phyloP scores from a whole-genome alignment of 208 protist genomes.

The Angomonas deanei region DNA sequence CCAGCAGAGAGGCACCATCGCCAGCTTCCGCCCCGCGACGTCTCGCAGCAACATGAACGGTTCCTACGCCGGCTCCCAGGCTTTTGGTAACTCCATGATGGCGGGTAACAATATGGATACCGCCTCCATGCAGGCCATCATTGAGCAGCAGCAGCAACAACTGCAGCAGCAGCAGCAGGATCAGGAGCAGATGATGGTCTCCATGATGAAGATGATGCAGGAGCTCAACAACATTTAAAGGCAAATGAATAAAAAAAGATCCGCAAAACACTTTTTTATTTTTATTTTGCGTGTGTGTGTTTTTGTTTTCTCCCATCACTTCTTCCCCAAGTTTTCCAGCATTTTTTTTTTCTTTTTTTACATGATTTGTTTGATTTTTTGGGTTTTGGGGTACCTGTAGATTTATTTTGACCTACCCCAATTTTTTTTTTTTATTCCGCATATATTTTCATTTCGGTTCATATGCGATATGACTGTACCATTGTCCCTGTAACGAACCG shows the following conservation, averaged over 20 bases:
- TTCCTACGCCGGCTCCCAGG: background rate
- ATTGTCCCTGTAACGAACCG: no score
- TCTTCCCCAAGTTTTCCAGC: background rate
- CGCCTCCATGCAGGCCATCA: conserved; percentile 1
- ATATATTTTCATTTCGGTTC: background rate
- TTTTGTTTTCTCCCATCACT: conserved; percentile 1
- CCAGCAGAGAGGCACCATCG: conserved; percentile 1
- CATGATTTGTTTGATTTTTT: background rate
- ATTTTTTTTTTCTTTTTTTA: conserved; percentile 7
- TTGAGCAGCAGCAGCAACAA: conserved; percentile 7
- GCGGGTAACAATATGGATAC: background rate
- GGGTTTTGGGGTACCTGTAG: background rate
- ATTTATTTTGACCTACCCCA: background rate
- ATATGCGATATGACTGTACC: no score
- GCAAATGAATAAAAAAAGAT: background rate
- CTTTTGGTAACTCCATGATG: background rate
- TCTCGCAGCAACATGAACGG: conserved; percentile 12
- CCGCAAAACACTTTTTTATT: conserved; percentile 9
- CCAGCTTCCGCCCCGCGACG: conserved; percentile 8
- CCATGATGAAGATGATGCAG: conserved; percentile 41
- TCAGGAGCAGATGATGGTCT: conserved; percentile 29
- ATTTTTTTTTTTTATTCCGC: background rate
- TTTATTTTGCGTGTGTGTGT: background rate
- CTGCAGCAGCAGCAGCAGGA: conserved; percentile 1
- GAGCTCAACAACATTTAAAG: conserved; percentile 7